Conservation (phyloP, 768 basidiomycete genomes). For the Cystobasidium tubakii region DNA sequence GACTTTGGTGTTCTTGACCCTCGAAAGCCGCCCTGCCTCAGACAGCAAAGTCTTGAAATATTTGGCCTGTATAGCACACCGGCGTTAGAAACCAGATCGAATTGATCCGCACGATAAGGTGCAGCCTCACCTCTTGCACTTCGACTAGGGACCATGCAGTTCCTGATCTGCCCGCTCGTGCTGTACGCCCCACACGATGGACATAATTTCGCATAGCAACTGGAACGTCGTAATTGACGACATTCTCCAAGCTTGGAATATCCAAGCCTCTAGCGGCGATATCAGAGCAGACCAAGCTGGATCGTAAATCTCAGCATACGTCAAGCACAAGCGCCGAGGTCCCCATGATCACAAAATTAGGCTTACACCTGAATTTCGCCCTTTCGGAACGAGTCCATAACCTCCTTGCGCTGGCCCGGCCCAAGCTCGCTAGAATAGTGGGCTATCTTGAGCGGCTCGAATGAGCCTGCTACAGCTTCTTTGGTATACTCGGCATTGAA, state of each 20-base stretch:
- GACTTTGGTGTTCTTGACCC: slow-evolving; percentile 65
- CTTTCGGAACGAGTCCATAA: slow-evolving; percentile 73
- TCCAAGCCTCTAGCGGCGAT: slow-evolving; percentile 93
- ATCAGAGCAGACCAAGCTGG: slow-evolving; percentile 89
- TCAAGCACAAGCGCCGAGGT: neutral
- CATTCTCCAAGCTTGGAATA: slow-evolving; percentile 82
- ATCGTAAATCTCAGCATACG: neutral
- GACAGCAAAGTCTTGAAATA: slow-evolving; percentile 73
- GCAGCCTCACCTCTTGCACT: slow-evolving; percentile 60
- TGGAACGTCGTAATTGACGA: slow-evolving; percentile 90
- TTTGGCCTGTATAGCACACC: slow-evolving; percentile 43
- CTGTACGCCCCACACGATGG: slow-evolving; percentile 92
- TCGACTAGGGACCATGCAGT: slow-evolving; percentile 93
- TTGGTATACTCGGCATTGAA: slow-evolving; percentile 56
- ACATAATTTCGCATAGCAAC: slow-evolving; percentile 98
- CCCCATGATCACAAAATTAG: no score
- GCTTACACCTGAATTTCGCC: slow-evolving; percentile 77
- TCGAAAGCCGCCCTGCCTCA: slow-evolving; percentile 63
- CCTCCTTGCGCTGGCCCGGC: slow-evolving; percentile 63
- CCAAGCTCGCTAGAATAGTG: slow-evolving; percentile 85
- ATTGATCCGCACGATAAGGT: no score
- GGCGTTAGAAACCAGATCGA: no score
- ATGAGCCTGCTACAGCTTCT: slow-evolving; percentile 37
- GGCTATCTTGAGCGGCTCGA: slow-evolving; percentile 50
- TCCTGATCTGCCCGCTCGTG: slow-evolving; percentile 79